Percentiles rank a stretch among this genome's conserved stretches.
Conservation (phyloP, 768 basidiomycete species). For the Phaffia tasmanica region DNA sequence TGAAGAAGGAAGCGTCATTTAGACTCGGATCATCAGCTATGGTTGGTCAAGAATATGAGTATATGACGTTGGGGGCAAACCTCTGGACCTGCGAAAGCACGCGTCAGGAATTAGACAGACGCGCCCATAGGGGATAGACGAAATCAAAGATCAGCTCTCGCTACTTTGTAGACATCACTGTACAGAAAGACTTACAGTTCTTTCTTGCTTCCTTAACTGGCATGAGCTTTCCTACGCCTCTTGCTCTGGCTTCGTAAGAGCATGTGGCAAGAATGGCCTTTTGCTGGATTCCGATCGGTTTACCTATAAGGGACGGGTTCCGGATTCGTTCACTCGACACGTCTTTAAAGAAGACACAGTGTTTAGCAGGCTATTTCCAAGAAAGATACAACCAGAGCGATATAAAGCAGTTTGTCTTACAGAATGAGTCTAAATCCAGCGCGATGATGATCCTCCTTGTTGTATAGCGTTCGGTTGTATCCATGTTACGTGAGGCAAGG, state of each 20-base stretch:
- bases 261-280: slow-evolving; percentile 30
- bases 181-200: slow-evolving; percentile 1
- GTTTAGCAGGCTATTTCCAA: neutral
- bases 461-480: neutral
- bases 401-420: too few species aligned
- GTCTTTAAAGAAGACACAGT: neutral
- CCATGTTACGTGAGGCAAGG: too few species aligned
- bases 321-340: slow-evolving; percentile 26
- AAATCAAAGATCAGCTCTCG: neutral
- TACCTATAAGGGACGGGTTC: slow-evolving; percentile 27
- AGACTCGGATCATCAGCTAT: too few species aligned
- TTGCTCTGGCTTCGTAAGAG: slow-evolving; percentile 29
- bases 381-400: neutral
- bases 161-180: neutral
- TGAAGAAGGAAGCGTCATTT: neutral
- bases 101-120: too few species aligned
- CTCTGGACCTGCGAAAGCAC: neutral
- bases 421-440: slow-evolving; percentile 25
- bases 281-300: slow-evolving; percentile 29
- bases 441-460: slow-evolving; percentile 27
- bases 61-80: neutral
- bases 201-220: slow-evolving; percentile 26
- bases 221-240: slow-evolving; percentile 29
- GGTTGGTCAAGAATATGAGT: too few species aligned
- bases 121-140: neutral